These are phyloP conservation scores for Blastobotrys petasosporus DNA, from an alignment of 1,139 yeast species.

Conservation along the genomic window DNA sequence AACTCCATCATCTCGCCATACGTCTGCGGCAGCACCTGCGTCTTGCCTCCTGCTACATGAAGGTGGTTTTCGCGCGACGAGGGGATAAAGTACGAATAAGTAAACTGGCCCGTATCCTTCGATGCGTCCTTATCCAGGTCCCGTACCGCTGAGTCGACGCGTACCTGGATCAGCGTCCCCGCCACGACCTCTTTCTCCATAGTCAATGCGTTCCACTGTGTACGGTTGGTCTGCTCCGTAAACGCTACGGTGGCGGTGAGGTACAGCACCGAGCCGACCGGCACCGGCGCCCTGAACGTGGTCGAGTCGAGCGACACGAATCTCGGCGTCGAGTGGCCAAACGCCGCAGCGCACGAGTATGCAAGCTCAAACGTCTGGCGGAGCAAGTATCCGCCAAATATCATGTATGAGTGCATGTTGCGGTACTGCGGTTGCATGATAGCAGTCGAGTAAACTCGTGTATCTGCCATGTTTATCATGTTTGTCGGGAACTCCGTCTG, in stretches of 20 bases:
- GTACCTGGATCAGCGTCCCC: conserved; percentile 85
- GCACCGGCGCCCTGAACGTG: conserved; percentile 88
- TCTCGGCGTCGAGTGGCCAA: conserved; percentile 75
- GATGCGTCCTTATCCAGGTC: conserved; percentile 54
- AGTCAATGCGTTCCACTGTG: conserved; percentile 10
- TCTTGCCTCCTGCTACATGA: conserved; percentile 11
- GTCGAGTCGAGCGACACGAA: conserved; percentile 87
- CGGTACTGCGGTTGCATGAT: conserved; percentile 96
- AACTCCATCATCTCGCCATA: conserved; percentile 91
- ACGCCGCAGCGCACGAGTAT: conserved; percentile 85
- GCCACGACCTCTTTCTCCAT: conserved; percentile 51
- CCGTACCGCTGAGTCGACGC: conserved; percentile 76
- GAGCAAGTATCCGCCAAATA: conserved; percentile 86
- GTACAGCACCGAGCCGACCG: conserved; percentile 83
- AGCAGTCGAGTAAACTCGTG: conserved; percentile 63
- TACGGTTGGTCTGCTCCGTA: conserved; percentile 41
- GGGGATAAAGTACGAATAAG: conserved; percentile 73
- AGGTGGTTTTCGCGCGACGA: conserved; percentile 19
- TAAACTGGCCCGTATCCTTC: conserved; percentile 78
- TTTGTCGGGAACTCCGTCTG: conserved; percentile 38
- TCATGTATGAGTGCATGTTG: conserved; percentile 89
- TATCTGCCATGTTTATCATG: conserved; percentile 58
- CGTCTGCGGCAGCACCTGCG: conserved; percentile 75
- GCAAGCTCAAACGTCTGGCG: conserved; percentile 92
- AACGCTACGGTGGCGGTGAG: conserved; percentile 78